phyloP scores from a whole-genome alignment of 345 rosid genomes.

The Salix koriyanagi region DNA sequence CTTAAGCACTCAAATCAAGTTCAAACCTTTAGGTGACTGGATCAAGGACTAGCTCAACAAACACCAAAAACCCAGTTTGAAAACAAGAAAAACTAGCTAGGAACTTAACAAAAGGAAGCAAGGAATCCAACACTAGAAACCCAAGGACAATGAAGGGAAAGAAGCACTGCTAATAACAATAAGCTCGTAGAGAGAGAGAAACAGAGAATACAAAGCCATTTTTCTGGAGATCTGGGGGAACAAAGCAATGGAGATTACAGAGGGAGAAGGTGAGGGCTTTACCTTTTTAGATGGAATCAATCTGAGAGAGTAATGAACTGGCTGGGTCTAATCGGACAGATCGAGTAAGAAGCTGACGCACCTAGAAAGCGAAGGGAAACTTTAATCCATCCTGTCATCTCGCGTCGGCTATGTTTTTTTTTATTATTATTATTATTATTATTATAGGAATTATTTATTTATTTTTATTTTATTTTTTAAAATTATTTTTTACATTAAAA shows the following conservation, averaged over 20 bases:
- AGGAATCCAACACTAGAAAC: not conserved
- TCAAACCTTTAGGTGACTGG: not conserved
- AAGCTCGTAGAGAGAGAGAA: not conserved
- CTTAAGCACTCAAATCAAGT: not conserved
- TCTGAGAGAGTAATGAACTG: not conserved
- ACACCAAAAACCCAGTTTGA: not conserved
- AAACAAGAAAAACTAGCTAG: not conserved
- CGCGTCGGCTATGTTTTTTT: too few relatives aligned
- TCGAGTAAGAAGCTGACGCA: not conserved
- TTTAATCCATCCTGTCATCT: too few relatives aligned
- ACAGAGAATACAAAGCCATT: not conserved
- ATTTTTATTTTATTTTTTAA: too few relatives aligned
- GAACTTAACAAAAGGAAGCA: not conserved
- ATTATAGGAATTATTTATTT: too few relatives aligned
- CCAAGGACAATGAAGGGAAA: not conserved
- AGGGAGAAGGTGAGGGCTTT: not conserved
- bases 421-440: too few relatives aligned
- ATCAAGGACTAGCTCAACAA: not conserved
- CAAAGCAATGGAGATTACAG: not conserved
- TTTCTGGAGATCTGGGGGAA: not conserved
- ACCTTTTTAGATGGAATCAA: not conserved
- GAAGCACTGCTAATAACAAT: not conserved
- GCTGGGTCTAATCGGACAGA: constrained; percentile 7
- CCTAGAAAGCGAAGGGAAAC: not conserved
- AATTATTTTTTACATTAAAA: too few relatives aligned